These are phyloP conservation scores for Chara braunii DNA, from an alignment of 139 green algal species.

Conservation along the genomic window DNA sequence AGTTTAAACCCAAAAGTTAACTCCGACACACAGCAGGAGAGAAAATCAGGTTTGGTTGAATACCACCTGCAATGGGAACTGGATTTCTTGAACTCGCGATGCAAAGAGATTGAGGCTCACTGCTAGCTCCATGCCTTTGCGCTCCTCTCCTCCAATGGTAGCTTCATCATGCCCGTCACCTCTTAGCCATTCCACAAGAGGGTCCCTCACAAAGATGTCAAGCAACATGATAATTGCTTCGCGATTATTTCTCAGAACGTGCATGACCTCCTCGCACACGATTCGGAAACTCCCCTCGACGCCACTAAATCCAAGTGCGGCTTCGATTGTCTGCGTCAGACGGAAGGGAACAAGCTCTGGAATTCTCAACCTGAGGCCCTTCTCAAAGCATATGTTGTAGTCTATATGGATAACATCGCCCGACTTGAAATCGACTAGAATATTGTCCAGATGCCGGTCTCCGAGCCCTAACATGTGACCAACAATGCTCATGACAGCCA, in stretches of 20 bases:
- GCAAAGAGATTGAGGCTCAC: background rate
- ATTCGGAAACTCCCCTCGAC: conserved; percentile 51
- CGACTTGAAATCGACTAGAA: conserved; percentile 61
- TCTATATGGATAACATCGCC: conserved; percentile 60
- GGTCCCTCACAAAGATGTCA: conserved; percentile 56
- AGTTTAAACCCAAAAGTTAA: no score
- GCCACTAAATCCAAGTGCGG: conserved; percentile 45
- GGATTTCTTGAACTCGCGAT: background rate
- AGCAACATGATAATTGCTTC: conserved; percentile 47
- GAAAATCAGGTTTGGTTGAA: background rate
- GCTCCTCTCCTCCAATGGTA: no score
- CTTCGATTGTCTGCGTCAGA: conserved; percentile 57
- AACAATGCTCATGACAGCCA: conserved; percentile 63
- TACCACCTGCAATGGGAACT: background rate
- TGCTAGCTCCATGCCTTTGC: background rate
- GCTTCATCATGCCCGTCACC: no score
- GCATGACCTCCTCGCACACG: conserved; percentile 36
- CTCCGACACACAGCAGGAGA: background rate
- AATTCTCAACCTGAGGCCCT: conserved; percentile 55
- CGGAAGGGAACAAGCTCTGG: conserved; percentile 89
- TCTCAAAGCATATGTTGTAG: conserved; percentile 62
- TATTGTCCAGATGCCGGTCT: conserved; percentile 85
- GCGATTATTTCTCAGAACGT: conserved; percentile 26
- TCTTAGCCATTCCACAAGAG: conserved; percentile 58
- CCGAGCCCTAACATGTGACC: conserved; percentile 80